Percentiles rank a stretch among this genome's conserved stretches.
Evolutionary conservation across 495 filamentous ascomycete genomes (phyloP).

Genomic region (Apodospora peruviana): DNA sequence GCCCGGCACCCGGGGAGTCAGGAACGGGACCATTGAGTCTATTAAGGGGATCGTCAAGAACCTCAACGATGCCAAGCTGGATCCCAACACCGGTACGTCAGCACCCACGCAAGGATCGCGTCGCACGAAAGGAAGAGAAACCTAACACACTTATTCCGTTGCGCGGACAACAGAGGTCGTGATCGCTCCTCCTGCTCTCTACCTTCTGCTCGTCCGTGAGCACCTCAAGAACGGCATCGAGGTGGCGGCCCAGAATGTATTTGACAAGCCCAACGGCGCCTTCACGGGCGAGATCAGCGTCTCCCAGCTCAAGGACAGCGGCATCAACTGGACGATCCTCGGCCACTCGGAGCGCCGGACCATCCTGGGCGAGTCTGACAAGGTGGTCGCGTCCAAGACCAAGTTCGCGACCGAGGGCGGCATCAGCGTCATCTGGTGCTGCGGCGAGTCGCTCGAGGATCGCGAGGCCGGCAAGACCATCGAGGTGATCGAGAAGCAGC

Average conservation of each 20-base stretch:
- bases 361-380: slow-evolving; percentile 77
- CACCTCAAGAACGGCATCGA: slow-evolving; percentile 59
- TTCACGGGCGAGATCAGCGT: slow-evolving; percentile 96
- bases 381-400: slow-evolving; percentile 86
- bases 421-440: slow-evolving; percentile 88
- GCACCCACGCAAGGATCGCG: neutral
- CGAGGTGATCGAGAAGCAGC: slow-evolving; percentile 78
- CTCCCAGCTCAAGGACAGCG: slow-evolving; percentile 79
- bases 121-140: neutral
- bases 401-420: slow-evolving; percentile 85
- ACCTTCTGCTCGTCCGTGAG: slow-evolving; percentile 79
- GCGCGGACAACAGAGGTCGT: slow-evolving; percentile 77
- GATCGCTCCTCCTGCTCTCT: slow-evolving; percentile 83
- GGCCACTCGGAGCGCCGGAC: slow-evolving; percentile 92
- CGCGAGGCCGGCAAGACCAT: slow-evolving; percentile 83
- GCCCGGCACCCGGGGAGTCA: slow-evolving; percentile 26
- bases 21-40: slow-evolving; percentile 86
- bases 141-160: neutral
- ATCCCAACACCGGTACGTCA: slow-evolving; percentile 58
- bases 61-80: slow-evolving; percentile 73
- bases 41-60: slow-evolving; percentile 82
- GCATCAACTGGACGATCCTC: slow-evolving; percentile 81
- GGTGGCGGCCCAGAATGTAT: slow-evolving; percentile 93
- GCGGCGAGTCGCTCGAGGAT: slow-evolving; percentile 90
- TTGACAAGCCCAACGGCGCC: slow-evolving; percentile 91